A percentile compares a stretch with the other conserved stretches of the same genome.
Conservation (phyloP, 2,329 filamentous ascomycete genomes). For the Harringtonia lauricola region DNA sequence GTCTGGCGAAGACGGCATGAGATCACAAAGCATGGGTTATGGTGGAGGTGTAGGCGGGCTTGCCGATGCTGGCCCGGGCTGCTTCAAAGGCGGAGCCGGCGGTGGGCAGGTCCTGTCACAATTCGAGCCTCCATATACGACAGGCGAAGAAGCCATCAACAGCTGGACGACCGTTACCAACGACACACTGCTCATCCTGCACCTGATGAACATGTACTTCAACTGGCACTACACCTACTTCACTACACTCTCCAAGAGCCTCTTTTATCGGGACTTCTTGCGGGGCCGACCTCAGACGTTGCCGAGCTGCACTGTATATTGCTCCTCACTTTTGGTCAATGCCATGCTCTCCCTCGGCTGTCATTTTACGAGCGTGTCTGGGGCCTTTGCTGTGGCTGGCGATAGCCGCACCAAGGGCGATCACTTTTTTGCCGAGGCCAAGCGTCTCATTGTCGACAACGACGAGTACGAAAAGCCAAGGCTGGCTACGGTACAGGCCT, state of each 20-base stretch:
- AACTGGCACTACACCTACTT: constrained; percentile 97
- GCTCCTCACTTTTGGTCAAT: constrained; percentile 83
- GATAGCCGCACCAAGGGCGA: constrained; percentile 84
- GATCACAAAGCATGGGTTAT: not conserved
- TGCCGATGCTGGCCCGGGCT: not conserved
- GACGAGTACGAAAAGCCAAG: constrained; percentile 87
- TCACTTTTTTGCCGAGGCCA: constrained; percentile 92
- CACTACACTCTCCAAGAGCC: constrained; percentile 71
- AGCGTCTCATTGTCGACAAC: constrained; percentile 77
- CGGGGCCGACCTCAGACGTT: constrained; percentile 49
- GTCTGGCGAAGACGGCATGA: not conserved
- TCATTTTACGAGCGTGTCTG: constrained; percentile 73
- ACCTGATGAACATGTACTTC: constrained; percentile 96
- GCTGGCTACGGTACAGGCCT: constrained; percentile 81
- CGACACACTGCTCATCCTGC: constrained; percentile 67
- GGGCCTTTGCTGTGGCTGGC: constrained; percentile 57
- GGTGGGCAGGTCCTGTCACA: constrained; percentile 23
- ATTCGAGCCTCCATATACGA: constrained; percentile 25
- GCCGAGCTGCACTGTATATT: constrained; percentile 57
- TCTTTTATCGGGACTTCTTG: constrained; percentile 81
- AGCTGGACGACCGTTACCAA: constrained; percentile 84
- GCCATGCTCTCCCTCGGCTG: constrained; percentile 88
- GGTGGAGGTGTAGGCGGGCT: not conserved
- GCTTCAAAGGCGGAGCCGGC: constrained; percentile 7
- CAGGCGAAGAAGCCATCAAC: constrained; percentile 57